A percentile compares a stretch with the other conserved stretches of the same genome.
phyloP scores from a whole-genome alignment of 495 filamentous ascomycete genomes.

The Trichocladium antarcticum region DNA sequence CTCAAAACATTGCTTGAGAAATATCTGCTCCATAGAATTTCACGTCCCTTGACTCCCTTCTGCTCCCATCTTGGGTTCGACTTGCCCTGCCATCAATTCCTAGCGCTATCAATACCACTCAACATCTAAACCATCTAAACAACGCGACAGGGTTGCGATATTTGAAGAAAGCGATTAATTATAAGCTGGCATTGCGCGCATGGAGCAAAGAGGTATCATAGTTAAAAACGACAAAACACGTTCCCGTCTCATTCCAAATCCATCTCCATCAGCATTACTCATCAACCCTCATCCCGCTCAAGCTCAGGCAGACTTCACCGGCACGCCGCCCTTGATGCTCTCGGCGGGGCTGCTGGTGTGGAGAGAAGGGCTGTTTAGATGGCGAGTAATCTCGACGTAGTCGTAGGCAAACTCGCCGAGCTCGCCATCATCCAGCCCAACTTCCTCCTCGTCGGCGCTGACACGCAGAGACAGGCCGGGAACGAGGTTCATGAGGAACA shows the following conservation, averaged over 20 bases:
- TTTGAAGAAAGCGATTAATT: too few relatives aligned
- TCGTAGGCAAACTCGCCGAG: conserved; percentile 99
- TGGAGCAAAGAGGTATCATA: too few relatives aligned
- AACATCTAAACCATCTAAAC: too few relatives aligned
- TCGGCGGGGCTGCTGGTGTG: conserved; percentile 15
- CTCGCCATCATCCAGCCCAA: conserved; percentile 90
- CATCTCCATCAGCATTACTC: not conserved
- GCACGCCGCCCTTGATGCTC: conserved; percentile 18
- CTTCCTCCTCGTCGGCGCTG: conserved; percentile 72
- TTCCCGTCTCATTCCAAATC: not conserved
- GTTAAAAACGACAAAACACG: not conserved
- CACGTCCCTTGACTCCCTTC: too few relatives aligned
- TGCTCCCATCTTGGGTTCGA: too few relatives aligned
- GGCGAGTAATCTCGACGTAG: conserved; percentile 86
- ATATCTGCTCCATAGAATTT: too few relatives aligned
- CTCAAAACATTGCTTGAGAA: too few relatives aligned
- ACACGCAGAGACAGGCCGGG: conserved; percentile 77
- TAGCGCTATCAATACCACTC: too few relatives aligned
- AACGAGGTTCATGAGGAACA: conserved; percentile 81
- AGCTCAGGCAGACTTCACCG: conserved; percentile 19
- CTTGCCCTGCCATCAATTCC: too few relatives aligned
- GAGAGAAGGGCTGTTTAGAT: conserved; percentile 39
- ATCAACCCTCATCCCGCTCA: not conserved
- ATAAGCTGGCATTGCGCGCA: too few relatives aligned
- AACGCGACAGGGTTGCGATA: too few relatives aligned